These are phyloP conservation scores for Theobroma cacao DNA, from an alignment of 345 rosid species.

Conservation along the genomic window DNA sequence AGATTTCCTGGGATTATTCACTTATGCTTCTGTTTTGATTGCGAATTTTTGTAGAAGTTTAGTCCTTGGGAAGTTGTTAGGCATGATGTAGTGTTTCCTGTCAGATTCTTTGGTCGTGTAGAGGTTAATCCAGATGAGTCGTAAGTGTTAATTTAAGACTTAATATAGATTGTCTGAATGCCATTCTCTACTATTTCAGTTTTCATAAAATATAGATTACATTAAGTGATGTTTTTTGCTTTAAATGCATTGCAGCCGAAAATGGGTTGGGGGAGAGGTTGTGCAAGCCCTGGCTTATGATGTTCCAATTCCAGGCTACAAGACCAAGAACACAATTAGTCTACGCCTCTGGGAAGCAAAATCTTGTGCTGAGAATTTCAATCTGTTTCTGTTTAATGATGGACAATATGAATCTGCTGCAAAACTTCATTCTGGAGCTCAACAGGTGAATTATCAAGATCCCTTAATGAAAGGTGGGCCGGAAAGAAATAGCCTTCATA, in stretches of 20 bases:
- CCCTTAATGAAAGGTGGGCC: not conserved
- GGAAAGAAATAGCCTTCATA: not conserved
- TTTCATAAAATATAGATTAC: not conserved
- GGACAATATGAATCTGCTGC: conserved; percentile 95
- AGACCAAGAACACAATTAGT: conserved; percentile 88
- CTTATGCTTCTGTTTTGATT: conserved; percentile 23
- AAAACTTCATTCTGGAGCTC: conserved; percentile 78
- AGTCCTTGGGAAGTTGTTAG: conserved; percentile 99
- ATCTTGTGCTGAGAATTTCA: conserved; percentile 69
- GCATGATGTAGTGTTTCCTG: conserved; percentile 83
- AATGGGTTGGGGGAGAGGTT: conserved; percentile 88
- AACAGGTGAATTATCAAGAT: conserved; percentile 46
- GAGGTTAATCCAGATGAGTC: conserved; percentile 46
- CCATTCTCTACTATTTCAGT: not conserved
- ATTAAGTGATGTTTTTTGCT: not conserved
- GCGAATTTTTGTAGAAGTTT: conserved; percentile 68
- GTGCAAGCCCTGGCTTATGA: conserved; percentile 93
- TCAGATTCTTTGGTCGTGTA: conserved; percentile 83
- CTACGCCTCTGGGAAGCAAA: conserved; percentile 99
- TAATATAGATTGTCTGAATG: not conserved
- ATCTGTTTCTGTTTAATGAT: conserved; percentile 87
- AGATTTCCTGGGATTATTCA: not conserved
- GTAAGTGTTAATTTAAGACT: conserved; percentile 2
- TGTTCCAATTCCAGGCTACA: conserved; percentile 82
- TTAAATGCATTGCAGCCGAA: conserved; percentile 31